These are phyloP conservation scores for Nemophila menziesii DNA, from an alignment of 257 asterid genomes.

Conservation along the genomic window DNA sequence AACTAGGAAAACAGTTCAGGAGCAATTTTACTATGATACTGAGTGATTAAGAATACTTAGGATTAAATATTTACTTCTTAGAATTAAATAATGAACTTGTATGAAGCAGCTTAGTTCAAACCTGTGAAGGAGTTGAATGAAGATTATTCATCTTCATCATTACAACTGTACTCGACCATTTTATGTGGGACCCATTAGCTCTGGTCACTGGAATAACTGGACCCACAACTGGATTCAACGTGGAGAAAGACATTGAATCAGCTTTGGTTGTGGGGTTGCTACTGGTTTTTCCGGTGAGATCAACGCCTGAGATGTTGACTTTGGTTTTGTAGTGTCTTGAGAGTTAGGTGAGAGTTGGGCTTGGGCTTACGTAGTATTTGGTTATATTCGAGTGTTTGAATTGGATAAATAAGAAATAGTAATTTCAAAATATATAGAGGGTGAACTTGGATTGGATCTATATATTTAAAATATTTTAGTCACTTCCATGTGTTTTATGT, in stretches of 20 bases:
- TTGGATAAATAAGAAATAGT: no score
- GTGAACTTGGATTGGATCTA: no score
- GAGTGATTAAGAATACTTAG: no score
- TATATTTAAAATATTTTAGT: no score
- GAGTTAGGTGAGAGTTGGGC: background rate
- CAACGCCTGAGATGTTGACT: constrained; percentile 15
- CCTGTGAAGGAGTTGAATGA: background rate
- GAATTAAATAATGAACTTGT: background rate
- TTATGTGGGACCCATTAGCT: constrained; percentile 14
- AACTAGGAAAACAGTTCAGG: no score
- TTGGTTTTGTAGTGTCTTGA: background rate
- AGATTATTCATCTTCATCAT: background rate
- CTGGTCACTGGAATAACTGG: constrained; percentile 18
- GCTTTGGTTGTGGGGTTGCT: background rate
- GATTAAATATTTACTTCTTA: background rate
- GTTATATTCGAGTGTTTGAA: no score
- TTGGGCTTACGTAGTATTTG: background rate
- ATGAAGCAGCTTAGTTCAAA: background rate
- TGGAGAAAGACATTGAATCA: constrained; percentile 17
- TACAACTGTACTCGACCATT: constrained; percentile 1
- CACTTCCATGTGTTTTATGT: no score
- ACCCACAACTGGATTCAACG: constrained; percentile 18
- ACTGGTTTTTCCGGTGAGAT: constrained; percentile 17
- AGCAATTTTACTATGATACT: no score
- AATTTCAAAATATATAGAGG: no score